Conservation (phyloP, 805 yeast genomes). For the Candida manassasensis region DNA sequence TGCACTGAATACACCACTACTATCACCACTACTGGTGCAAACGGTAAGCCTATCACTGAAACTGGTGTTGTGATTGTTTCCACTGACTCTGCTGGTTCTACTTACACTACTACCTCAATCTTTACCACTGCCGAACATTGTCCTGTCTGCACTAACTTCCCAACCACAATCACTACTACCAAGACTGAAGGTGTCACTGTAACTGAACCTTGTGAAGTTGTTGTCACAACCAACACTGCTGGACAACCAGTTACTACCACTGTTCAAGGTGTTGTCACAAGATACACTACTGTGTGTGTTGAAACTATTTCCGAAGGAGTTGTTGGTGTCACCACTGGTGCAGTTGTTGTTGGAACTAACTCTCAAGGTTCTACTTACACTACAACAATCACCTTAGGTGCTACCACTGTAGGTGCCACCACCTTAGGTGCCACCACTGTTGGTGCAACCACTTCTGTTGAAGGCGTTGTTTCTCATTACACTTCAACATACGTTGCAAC, state of each 20-base stretch:
- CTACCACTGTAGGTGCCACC: neutral
- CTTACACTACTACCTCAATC: conserved; percentile 11
- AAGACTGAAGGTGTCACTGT: conserved; percentile 11
- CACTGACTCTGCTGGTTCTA: conserved; percentile 12
- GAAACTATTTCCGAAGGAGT: neutral
- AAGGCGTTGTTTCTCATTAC: neutral
- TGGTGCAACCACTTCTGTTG: neutral
- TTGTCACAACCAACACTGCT: conserved; percentile 11
- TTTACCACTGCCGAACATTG: conserved; percentile 5
- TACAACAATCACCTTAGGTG: neutral
- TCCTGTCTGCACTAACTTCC: conserved; percentile 9
- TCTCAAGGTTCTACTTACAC: conserved; percentile 5
- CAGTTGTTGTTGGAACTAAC: conserved; percentile 5
- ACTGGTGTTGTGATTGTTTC: conserved; percentile 13
- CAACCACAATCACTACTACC: conserved; percentile 14
- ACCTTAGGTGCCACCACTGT: neutral
- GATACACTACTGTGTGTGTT: neutral
- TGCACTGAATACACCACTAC: conserved; percentile 12
- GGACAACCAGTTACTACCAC: conserved; percentile 7
- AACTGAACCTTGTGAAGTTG: conserved; percentile 14
- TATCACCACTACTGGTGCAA: conserved; percentile 10
- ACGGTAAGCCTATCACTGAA: conserved; percentile 7
- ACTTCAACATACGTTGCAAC: neutral
- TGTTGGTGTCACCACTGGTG: neutral
- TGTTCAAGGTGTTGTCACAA: neutral